Conservation (phyloP, 768 basidiomycete species). For the Mycena galericulata region DNA sequence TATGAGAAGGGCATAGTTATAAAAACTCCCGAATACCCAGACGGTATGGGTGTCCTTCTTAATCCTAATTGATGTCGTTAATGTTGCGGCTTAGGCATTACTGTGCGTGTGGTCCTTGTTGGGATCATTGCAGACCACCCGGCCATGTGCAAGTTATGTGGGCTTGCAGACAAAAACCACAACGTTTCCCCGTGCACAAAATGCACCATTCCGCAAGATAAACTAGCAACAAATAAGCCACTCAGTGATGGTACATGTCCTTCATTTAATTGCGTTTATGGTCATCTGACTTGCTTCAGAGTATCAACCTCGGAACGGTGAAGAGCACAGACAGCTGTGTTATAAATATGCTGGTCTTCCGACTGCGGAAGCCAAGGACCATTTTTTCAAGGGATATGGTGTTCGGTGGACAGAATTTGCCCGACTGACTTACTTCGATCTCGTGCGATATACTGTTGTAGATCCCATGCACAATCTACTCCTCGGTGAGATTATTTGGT, state of each 20-base stretch:
- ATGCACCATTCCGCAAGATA: slow-evolving; percentile 25
- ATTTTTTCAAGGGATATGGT: no score
- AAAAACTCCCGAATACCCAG: slow-evolving; percentile 30
- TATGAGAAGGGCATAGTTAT: slow-evolving; percentile 41
- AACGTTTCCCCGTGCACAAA: slow-evolving; percentile 38
- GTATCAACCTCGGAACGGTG: no score
- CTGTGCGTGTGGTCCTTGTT: slow-evolving; percentile 26
- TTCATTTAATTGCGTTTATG: no score
- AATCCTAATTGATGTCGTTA: background rate
- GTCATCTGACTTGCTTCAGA: no score
- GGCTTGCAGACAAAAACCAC: slow-evolving; percentile 42
- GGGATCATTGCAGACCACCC: slow-evolving; percentile 45
- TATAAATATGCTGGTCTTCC: no score
- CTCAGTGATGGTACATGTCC: no score
- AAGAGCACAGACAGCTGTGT: no score
- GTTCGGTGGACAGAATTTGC: no score
- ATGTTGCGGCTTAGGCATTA: background rate
- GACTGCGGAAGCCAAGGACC: no score
- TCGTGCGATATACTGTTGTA: slow-evolving; percentile 30
- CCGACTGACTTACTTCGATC: background rate
- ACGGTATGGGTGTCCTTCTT: slow-evolving; percentile 30
- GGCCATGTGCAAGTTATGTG: slow-evolving; percentile 7
- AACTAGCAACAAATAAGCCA: background rate
- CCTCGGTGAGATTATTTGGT: slow-evolving; percentile 7
- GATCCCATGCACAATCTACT: slow-evolving; percentile 27